Evolutionary conservation across 1,284 basidiomycete species (phyloP).

Genomic region (Cutaneotrichosporon cavernicola): DNA sequence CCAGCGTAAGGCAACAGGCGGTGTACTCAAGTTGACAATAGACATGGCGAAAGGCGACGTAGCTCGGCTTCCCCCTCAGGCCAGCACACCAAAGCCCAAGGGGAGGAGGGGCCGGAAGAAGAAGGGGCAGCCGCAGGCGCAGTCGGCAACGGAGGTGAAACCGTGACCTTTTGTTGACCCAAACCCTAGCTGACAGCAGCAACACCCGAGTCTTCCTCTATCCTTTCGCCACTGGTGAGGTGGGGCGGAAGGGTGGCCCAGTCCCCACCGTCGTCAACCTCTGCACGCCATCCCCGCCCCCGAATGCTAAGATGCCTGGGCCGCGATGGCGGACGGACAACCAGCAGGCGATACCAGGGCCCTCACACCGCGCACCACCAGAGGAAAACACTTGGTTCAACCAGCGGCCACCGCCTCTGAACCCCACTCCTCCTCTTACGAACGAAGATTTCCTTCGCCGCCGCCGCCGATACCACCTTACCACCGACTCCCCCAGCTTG

Average conservation of each 20-base stretch:
- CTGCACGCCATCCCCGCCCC: neutral
- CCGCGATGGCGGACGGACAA: neutral
- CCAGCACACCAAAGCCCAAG: neutral
- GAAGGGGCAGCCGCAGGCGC: neutral
- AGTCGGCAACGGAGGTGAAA: neutral
- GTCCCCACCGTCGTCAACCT: neutral
- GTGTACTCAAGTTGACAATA: neutral
- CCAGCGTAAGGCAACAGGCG: neutral
- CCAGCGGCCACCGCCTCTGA: neutral
- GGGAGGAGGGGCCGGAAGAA: neutral
- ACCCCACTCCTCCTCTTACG: neutral
- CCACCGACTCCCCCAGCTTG: neutral
- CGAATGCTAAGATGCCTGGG: neutral
- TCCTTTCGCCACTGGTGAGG: neutral
- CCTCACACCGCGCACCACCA: neutral
- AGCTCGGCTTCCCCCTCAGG: neutral
- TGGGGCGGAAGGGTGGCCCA: neutral
- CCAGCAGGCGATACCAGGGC: neutral
- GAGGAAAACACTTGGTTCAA: neutral
- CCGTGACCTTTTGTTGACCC: neutral
- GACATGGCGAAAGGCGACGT: neutral
- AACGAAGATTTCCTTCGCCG: neutral
- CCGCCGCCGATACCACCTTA: neutral
- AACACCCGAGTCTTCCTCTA: neutral
- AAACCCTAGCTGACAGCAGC: neutral